These are phyloP conservation scores for Vitis rupestris DNA, from an alignment of 164 flowering plant species.

Conservation along the genomic window DNA sequence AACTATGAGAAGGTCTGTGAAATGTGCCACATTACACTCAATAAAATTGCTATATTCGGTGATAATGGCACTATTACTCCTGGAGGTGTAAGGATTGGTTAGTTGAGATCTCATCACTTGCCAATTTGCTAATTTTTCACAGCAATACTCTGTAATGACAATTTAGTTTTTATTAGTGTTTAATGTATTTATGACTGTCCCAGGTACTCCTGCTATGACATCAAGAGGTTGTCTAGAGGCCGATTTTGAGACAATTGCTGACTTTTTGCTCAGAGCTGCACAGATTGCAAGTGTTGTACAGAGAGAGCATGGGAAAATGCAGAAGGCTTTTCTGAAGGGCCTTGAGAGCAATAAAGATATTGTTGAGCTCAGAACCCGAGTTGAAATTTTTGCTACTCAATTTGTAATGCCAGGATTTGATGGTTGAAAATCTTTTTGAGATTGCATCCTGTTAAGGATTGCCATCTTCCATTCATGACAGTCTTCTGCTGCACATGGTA, in stretches of 20 bases:
- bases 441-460: neutral
- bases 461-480: neutral
- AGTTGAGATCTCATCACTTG: conserved; percentile 8
- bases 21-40: conserved; percentile 46
- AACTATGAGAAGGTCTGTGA: conserved; percentile 54
- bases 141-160: neutral
- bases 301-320: conserved; percentile 30
- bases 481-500: neutral
- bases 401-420: conserved; percentile 40
- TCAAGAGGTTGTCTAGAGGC: conserved; percentile 37
- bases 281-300: conserved; percentile 26
- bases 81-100: conserved; percentile 58
- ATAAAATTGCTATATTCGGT: conserved; percentile 43
- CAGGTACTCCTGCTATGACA: conserved; percentile 43
- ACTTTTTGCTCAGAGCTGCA: conserved; percentile 32
- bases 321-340: conserved; percentile 24
- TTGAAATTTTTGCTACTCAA: conserved; percentile 33
- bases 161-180: too few relatives aligned
- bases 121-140: neutral
- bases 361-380: conserved; percentile 27
- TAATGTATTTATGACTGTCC: neutral
- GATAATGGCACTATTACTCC: conserved; percentile 45
- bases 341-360: conserved; percentile 34
- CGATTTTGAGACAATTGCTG: conserved; percentile 38
- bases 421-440: conserved; percentile 8